Evolutionary conservation across 2,329 filamentous ascomycete species (phyloP), one percentile per base, ranked within the genome.

Genomic region (Talaromyces atroroseus): DNA sequence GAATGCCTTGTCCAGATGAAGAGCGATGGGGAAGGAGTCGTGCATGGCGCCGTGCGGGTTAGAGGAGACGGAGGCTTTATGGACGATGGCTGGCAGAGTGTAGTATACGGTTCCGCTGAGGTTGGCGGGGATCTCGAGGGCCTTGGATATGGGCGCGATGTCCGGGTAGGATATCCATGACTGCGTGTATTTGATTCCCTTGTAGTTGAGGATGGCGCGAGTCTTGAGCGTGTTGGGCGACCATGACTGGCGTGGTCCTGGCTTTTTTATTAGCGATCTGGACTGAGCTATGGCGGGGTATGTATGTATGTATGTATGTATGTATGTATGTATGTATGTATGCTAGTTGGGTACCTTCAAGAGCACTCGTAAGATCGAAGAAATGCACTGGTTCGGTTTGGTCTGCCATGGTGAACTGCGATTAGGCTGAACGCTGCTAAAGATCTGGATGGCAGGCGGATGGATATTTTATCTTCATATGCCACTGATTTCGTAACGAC

Each of bases 1-100:
- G 56, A 63, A 70, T 2, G 61, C 26, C 21, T 64, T 62, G 49
- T 72, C 68, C 2, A 71, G 59, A 36, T 71, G 67, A 16, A 59
- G 21, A 42, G 67, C 64, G 42, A 72, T 71, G 1, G 69, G 62
- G 12, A 70, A 56, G 0, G 70, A 72, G 54, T 71, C 68, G 65
- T 68, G 69, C 47, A 71, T 58, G 8, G 65, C 63, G 14, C 66
- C 66, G 18, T 62, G 49, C 0, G 63, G 54, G 54, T 65, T 69
- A 5, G 61, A 58, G 1, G 50, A 60, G 10, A 68, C 57, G 0
- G 64, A 64, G 11, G 61, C 47, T 26, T 61, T 63, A 56, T 71
- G 68, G 26, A 60, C 56, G 57, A 71, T 72, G 29, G 66, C 66
- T 5, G 70, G 69, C n/a, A 72, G 64, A 8, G 68, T 72, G 55